phyloP scores from a whole-genome alignment of 108 stramenopile genomes.

The Cyclotella sp. region DNA sequence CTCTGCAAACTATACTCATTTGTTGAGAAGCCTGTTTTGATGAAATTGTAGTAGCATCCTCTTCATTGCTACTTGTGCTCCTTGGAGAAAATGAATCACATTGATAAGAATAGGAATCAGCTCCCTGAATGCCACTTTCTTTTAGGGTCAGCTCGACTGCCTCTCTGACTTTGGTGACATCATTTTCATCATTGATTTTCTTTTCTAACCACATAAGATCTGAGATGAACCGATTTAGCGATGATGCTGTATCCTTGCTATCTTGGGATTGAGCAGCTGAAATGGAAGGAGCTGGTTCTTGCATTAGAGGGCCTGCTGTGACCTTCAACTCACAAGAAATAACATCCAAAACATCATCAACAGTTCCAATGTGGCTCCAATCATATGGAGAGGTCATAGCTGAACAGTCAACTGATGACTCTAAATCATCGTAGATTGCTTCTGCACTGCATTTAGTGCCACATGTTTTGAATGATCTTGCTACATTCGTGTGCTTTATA shows the following conservation, averaged over 20 bases:
- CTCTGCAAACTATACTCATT: conserved; percentile 73
- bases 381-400: background rate
- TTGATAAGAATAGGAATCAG: conserved; percentile 70
- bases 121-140: conserved; percentile 12
- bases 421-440: conserved; percentile 4
- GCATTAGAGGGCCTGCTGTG: background rate
- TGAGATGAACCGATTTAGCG: conserved; percentile 40
- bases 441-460: background rate
- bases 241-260: conserved; percentile 21
- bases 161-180: conserved; percentile 18
- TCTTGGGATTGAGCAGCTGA: conserved; percentile 13
- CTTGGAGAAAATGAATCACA: conserved; percentile 49
- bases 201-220: conserved; percentile 85
- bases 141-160: conserved; percentile 13
- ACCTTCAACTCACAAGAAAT: background rate
- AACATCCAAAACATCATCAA: background rate
- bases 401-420: conserved; percentile 21
- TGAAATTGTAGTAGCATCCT: conserved; percentile 30
- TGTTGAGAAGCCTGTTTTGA: conserved; percentile 37
- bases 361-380: conserved; percentile 42
- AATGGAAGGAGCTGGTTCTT: conserved; percentile 2
- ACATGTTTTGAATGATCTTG: background rate
- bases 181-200: conserved; percentile 69
- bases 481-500: background rate
- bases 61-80: conserved; percentile 12